phyloP scores from a whole-genome alignment of 106 monocot genomes.

The Hemerocallis citrina region DNA sequence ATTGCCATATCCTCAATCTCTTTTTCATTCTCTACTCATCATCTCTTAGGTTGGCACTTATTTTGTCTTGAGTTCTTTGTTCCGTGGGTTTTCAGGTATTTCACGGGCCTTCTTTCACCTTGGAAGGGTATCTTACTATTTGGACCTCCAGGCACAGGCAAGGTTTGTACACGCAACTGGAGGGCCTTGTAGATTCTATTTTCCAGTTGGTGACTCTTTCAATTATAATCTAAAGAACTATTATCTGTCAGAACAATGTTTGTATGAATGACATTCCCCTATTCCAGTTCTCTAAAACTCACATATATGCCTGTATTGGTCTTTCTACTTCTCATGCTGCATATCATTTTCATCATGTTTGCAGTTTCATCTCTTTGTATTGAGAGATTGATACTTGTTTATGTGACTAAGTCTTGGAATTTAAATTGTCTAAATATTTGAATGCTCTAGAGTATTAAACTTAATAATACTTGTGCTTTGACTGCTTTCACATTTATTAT shows the following conservation, averaged over 20 bases:
- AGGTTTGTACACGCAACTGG: conserved; percentile 28
- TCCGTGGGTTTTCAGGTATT: conserved; percentile 46
- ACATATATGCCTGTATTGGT: too few species aligned
- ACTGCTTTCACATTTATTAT: not conserved
- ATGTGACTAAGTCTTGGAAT: not conserved
- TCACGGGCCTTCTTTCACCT: conserved; percentile 73
- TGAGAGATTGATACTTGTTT: not conserved
- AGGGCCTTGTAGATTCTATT: not conserved
- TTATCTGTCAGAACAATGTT: not conserved
- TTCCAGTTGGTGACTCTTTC: not conserved
- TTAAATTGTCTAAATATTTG: too few species aligned
- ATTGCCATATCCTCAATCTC: too few species aligned
- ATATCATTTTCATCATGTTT: not conserved
- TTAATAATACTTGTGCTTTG: not conserved
- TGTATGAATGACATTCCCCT: not conserved
- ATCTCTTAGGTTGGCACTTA: too few species aligned
- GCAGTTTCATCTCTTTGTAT: not conserved
- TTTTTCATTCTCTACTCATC: too few species aligned
- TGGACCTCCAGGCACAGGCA: conserved; percentile 77
- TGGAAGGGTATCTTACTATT: conserved; percentile 83
- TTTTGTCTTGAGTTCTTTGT: too few species aligned
- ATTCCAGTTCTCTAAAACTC: conserved; percentile 1
- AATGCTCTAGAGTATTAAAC: not conserved
- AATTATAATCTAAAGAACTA: not conserved
- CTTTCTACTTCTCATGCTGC: not conserved